A percentile compares a stretch with the other conserved stretches of the same genome.
phyloP scores from a whole-genome alignment of 2,329 filamentous ascomycete species.

The Pseudogymnoascus sp. region DNA sequence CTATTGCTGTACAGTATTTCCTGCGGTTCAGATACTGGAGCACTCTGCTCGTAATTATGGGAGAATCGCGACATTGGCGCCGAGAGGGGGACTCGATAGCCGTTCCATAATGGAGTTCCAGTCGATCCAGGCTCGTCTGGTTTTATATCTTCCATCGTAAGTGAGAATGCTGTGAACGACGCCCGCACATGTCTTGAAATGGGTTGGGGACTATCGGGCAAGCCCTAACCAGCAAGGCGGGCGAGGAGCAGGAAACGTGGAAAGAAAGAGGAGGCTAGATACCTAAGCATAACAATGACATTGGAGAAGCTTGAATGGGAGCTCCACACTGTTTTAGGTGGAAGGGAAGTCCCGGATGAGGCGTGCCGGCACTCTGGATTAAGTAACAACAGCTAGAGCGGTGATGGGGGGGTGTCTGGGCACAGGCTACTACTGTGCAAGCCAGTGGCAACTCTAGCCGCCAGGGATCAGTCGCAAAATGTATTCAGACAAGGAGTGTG shows the following conservation, averaged over 20 bases:
- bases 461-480: background rate
- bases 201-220: background rate
- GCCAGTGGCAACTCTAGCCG: conserved; percentile 8
- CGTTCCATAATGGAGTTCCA: background rate
- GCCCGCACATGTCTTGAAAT: conserved; percentile 6
- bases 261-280: conserved; percentile 1
- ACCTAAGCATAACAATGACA: conserved; percentile 10
- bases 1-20: background rate
- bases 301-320: conserved; percentile 9
- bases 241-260: background rate
- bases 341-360: conserved; percentile 10
- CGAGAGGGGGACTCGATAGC: conserved; percentile 1
- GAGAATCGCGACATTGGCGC: conserved; percentile 3
- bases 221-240: background rate
- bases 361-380: conserved; percentile 9
- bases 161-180: conserved; percentile 7
- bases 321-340: conserved; percentile 9
- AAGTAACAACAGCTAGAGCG: conserved; percentile 2
- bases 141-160: conserved; percentile 10
- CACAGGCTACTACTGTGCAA: conserved; percentile 2
- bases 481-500: conserved; percentile 2
- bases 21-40: background rate
- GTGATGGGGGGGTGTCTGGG: conserved; percentile 1
- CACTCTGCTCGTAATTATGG: background rate
- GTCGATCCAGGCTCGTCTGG: conserved; percentile 2